phyloP scores from a whole-genome alignment of 345 rosid genomes.

The Eucalyptus grandis region DNA sequence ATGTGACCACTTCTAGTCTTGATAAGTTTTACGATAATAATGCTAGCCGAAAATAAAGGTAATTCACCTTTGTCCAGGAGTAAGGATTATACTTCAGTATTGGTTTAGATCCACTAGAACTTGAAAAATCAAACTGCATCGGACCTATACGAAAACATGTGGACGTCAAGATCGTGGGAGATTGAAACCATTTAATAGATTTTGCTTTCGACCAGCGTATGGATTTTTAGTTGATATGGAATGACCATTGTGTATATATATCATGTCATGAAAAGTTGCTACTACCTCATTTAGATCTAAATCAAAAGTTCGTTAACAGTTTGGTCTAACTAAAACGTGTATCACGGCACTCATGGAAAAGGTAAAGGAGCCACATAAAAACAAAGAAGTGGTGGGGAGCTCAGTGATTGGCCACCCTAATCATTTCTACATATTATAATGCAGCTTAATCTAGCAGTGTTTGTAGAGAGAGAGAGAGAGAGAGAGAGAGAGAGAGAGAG shows the following conservation, averaged over 20 bases:
- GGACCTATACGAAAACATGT: constrained; percentile 5
- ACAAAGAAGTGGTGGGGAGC: background rate
- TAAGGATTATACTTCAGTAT: background rate
- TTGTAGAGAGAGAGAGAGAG: background rate
- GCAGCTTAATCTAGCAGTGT: background rate
- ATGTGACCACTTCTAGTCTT: background rate
- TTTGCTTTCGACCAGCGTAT: background rate
- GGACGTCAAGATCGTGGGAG: background rate
- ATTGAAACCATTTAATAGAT: background rate
- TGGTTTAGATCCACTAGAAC: background rate
- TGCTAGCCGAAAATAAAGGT: background rate
- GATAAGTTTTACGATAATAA: background rate
- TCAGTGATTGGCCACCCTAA: background rate
- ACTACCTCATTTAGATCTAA: background rate
- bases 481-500: background rate
- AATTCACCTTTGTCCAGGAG: constrained; percentile 18
- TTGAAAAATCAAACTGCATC: constrained; percentile 2
- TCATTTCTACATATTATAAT: background rate
- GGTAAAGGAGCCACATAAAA: background rate
- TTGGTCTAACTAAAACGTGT: too few relatives aligned
- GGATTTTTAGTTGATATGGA: background rate
- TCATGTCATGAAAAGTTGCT: background rate
- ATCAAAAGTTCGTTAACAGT: background rate
- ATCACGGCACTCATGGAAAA: background rate
- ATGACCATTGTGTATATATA: background rate